Percentiles rank a stretch among this genome's conserved stretches.
phyloP scores from a whole-genome alignment of 352 stramenopile genomes.

The Thalassiosira exigua region DNA sequence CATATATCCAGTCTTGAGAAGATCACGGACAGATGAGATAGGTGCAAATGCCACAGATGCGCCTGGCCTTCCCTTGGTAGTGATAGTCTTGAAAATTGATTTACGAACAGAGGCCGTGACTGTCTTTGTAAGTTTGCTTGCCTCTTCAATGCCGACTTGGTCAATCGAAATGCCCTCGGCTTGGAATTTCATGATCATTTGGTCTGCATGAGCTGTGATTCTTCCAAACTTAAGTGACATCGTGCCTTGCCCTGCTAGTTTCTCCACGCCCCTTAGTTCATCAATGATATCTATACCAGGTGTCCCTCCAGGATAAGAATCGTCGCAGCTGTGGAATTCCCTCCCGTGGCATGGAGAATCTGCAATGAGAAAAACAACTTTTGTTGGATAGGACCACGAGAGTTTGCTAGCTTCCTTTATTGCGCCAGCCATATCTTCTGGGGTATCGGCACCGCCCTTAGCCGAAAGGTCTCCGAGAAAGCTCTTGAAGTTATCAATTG shows the following conservation, averaged over 20 bases:
- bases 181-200: constrained; percentile 61
- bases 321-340: constrained; percentile 44
- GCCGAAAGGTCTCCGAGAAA: constrained; percentile 54
- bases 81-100: constrained; percentile 62
- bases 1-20: constrained; percentile 31
- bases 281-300: constrained; percentile 44
- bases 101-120: constrained; percentile 56
- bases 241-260: constrained; percentile 19
- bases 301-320: constrained; percentile 40
- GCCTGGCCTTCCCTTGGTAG: constrained; percentile 27
- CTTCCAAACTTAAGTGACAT: constrained; percentile 70
- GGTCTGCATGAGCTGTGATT: constrained; percentile 60
- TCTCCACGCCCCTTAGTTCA: constrained; percentile 27
- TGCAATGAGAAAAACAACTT: constrained; percentile 71
- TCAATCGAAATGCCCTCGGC: constrained; percentile 32
- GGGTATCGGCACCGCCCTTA: constrained; percentile 41
- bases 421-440: constrained; percentile 70
- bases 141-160: constrained; percentile 55
- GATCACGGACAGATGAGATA: constrained; percentile 23
- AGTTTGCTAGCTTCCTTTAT: constrained; percentile 53
- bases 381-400: constrained; percentile 52
- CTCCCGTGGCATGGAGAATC: constrained; percentile 70
- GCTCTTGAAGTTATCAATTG: constrained; percentile 51
- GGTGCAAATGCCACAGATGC: constrained; percentile 35
- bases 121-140: constrained; percentile 48